Base-by-base conservation (phyloP, 805 yeast species). In the Saccharomycopsis guyanensis region DNA sequence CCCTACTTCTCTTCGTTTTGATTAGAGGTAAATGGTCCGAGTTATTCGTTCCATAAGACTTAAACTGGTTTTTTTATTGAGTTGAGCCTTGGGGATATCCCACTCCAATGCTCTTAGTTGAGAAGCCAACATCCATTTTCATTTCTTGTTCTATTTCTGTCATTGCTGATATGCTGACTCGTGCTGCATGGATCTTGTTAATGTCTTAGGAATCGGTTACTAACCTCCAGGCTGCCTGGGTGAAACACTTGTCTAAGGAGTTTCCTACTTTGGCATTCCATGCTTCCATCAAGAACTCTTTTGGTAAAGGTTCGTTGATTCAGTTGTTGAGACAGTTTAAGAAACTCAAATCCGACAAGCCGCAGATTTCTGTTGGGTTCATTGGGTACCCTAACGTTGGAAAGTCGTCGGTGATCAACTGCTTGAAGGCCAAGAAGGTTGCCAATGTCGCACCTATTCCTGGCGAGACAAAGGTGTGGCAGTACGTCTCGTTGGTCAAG, bases 201-300 rank as follows among this genome's bases (percentile, higher is more conserved):
- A n/a, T n/a, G n/a, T n/a, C n/a, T n/a, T n/a, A n/a, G n/a, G n/a
- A n/a, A n/a, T n/a, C n/a, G n/a, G n/a, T n/a, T n/a, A n/a, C n/a
- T n/a, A n/a, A n/a, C n/a, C n/a, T n/a, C 42, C 64, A 89, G 97
- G 97, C 97, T 64, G 96, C 97, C 37, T 91, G 98, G 98, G 96
- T 93, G 38, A 93, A 91, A 65, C 91, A 84, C 64, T 71, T 91
- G 53, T 88, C 97, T 3, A 89, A 86, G 58, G 84, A 79, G 46
- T 86, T 78, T 62, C 98, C 98, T 42, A 93, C 98, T 2, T 71
- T 91, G 56, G 98, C 98, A 51, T 91, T 93, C 72, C 98, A 91
- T 65, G 97, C 98, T 1, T 88, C 97, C 1, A 91, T 91, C 57
- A 91, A 94, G 53, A 91, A 91, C 65, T 89, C 98, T 1, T 91